These are phyloP conservation scores for Nakazawaea ernobii DNA, from an alignment of 805 yeast genomes.

Conservation along the genomic window DNA sequence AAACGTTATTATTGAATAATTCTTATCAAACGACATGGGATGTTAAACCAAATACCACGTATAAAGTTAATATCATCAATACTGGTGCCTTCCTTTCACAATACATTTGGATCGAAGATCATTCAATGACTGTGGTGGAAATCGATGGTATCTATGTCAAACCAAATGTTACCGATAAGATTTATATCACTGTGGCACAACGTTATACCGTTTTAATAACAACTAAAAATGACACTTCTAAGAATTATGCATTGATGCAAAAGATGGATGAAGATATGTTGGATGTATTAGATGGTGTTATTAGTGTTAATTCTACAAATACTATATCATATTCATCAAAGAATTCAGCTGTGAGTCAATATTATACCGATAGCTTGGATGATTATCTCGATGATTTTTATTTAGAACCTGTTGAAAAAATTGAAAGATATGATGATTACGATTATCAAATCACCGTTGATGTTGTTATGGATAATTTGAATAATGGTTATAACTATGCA, in stretches of 20 bases:
- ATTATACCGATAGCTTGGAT: conserved; percentile 41
- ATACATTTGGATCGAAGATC: conserved; percentile 84
- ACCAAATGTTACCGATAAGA: conserved; percentile 58
- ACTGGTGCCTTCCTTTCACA: conserved; percentile 91
- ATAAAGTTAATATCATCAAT: conserved; percentile 74
- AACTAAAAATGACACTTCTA: conserved; percentile 57
- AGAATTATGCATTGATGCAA: conserved; percentile 80
- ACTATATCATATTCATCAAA: conserved; percentile 54
- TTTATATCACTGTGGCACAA: conserved; percentile 88
- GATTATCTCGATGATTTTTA: conserved; percentile 71
- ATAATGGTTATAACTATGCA: conserved; percentile 90
- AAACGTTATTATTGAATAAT: conserved; percentile 72
- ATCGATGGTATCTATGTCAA: conserved; percentile 89
- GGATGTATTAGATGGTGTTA: conserved; percentile 62
- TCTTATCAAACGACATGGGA: conserved; percentile 70
- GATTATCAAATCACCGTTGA: conserved; percentile 65
- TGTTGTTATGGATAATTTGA: conserved; percentile 79
- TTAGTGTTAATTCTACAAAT: conserved; percentile 69
- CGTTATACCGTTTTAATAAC: conserved; percentile 76
- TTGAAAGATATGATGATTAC: conserved; percentile 55
- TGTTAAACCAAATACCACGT: conserved; percentile 82
- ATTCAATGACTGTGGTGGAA: conserved; percentile 79
- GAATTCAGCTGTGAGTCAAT: conserved; percentile 28
- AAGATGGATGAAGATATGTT: conserved; percentile 77
- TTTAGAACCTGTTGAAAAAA: conserved; percentile 57